Evolutionary conservation across 1,284 basidiomycete genomes (phyloP).

Genomic region (Pterulicium gracile): DNA sequence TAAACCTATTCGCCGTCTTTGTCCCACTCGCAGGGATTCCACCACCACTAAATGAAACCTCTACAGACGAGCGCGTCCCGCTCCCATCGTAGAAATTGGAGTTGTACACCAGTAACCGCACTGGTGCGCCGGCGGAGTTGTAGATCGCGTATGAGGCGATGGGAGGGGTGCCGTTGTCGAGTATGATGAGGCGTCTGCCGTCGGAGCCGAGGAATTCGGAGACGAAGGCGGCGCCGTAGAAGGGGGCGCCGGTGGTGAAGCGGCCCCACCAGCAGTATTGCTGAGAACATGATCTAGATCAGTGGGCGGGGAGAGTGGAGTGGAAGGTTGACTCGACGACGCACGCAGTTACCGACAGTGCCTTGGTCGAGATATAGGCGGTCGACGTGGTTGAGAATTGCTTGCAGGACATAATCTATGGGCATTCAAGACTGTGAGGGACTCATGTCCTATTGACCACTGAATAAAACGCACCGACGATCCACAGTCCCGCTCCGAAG

Average conservation of each 20-base stretch:
- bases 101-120: conserved; percentile 27
- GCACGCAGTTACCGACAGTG: conserved; percentile 29
- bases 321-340: conserved; percentile 7
- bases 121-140: conserved; percentile 15
- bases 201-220: conserved; percentile 27
- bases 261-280: conserved; percentile 31
- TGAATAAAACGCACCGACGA: conserved; percentile 18
- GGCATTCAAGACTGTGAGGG: too few species aligned
- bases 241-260: conserved; percentile 24
- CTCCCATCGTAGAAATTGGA: conserved; percentile 25
- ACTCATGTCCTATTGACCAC: too few species aligned
- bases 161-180: conserved; percentile 24
- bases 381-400: conserved; percentile 26
- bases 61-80: conserved; percentile 19
- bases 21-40: conserved; percentile 13
- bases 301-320: background rate
- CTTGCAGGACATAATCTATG: conserved; percentile 32
- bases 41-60: conserved; percentile 21
- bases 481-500: conserved; percentile 33
- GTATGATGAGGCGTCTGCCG: conserved; percentile 21
- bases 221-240: conserved; percentile 30
- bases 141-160: conserved; percentile 27
- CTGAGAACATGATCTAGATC: conserved; percentile 12
- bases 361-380: conserved; percentile 36
- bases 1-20: conserved; percentile 22